These are phyloP conservation scores for Cystoisospora suis DNA, from an alignment of 169 alveolate species.

Conservation along the genomic window DNA sequence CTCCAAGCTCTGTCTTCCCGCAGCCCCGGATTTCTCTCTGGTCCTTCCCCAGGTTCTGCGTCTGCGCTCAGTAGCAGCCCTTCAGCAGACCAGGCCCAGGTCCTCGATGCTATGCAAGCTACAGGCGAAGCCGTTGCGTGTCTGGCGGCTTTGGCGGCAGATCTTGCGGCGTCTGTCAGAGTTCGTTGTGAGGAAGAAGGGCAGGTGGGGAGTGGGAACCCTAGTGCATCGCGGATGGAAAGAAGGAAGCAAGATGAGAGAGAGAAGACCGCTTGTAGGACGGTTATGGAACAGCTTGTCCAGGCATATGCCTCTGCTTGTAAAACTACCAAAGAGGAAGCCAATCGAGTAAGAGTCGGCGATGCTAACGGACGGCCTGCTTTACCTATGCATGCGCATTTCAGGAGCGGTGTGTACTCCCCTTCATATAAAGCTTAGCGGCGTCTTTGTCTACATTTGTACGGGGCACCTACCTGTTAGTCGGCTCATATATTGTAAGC, in stretches of 20 bases:
- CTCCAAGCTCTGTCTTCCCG: not conserved
- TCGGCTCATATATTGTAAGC: no score
- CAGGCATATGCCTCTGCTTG: not conserved
- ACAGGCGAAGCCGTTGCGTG: constrained; percentile 30
- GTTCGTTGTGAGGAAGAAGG: not conserved
- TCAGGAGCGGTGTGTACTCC: no score
- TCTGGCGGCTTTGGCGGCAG: constrained; percentile 21
- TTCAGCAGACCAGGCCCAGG: not conserved
- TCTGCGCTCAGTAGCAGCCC: constrained; percentile 45
- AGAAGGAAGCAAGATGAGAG: not conserved
- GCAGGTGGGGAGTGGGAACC: not conserved
- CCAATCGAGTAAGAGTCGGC: not conserved
- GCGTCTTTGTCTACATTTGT: no score
- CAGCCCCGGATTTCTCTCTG: no score
- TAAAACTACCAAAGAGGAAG: not conserved
- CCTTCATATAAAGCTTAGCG: no score
- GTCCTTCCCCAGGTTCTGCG: no score
- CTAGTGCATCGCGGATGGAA: not conserved
- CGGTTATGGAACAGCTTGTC: not conserved
- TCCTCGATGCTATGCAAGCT: constrained; percentile 3
- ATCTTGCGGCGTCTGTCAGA: not conserved
- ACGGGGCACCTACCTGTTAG: no score
- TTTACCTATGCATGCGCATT: no score
- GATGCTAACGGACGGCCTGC: no score
- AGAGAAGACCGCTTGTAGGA: not conserved